Base-by-base conservation (phyloP, 2,329 filamentous ascomycete species). In the Parastagonospora nodorum region DNA sequence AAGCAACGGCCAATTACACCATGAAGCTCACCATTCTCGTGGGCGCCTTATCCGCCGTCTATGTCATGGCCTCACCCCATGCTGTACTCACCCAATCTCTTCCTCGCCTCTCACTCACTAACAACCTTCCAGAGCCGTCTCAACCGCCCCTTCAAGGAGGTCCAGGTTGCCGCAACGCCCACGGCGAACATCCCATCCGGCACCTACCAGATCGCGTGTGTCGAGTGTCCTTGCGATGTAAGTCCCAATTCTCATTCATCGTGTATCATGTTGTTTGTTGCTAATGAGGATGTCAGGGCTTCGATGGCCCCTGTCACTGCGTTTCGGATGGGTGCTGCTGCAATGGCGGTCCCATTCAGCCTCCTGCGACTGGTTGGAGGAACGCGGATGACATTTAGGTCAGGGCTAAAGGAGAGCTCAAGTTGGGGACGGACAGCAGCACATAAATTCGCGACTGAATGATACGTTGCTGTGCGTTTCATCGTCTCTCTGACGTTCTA, bases 201-300 rank as follows among this genome's bases (percentile, higher is more conserved):
- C 6, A 14, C 35, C 19, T 14, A 16, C 35, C 35, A 37, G 35
- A 16, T 37, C 14, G 35, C 35, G 15, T 40, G 38, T 8, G 11
- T 28, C 38, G 38, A 40, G 27, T 40, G 38, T 24, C 38, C 38
- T 40, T 40, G 38, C 27, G 38, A 40, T 28, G 38, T 40, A 40
- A 28, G 38, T 40, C 27, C 12, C 9, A 2, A 16, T 9, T 1
- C 8, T 11, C n/a, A n/a, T n/a, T n/a, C n/a, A n/a, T n/a, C n/a
- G n/a, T n/a, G n/a, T n/a, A n/a, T n/a, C n/a, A n/a, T n/a, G n/a
- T n/a, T n/a, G n/a, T 4, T 8, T 28, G 7, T 11, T 40, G n/a
- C 14, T 37, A 19, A 37, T 8, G 2, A 10, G 15, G 12, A 8
- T 11, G 5, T 24, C 5, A 40, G 38, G 38, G 38, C 19, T 40